These are phyloP conservation scores for Mycosphaerella sp. DNA, from an alignment of 2,329 filamentous ascomycete genomes.

Conservation along the genomic window DNA sequence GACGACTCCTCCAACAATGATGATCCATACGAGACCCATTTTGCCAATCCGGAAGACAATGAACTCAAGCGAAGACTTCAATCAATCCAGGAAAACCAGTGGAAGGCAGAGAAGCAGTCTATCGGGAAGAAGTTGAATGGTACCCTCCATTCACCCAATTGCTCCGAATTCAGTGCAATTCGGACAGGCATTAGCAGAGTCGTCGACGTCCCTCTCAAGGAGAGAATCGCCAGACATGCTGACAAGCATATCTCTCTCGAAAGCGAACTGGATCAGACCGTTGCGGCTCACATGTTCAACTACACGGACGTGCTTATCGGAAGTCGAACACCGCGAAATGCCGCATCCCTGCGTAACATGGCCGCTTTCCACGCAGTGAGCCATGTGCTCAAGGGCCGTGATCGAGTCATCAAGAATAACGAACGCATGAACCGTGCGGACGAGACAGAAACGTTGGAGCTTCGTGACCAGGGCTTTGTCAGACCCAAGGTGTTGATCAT, in stretches of 20 bases:
- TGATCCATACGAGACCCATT: constrained; percentile 76
- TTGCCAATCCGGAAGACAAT: constrained; percentile 60
- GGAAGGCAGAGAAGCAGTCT: constrained; percentile 34
- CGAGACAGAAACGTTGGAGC: constrained; percentile 52
- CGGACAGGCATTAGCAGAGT: constrained; percentile 1
- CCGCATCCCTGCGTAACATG: constrained; percentile 61
- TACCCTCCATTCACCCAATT: constrained; percentile 18
- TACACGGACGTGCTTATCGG: constrained; percentile 78
- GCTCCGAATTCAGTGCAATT: constrained; percentile 4
- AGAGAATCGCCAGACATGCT: constrained; percentile 55
- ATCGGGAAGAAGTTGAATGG: constrained; percentile 15
- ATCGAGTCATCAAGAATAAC: constrained; percentile 89
- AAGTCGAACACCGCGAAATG: constrained; percentile 62
- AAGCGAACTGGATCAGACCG: constrained; percentile 50
- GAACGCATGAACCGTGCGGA: constrained; percentile 62
- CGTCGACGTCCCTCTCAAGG: constrained; percentile 50
- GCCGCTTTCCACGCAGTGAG: constrained; percentile 80
- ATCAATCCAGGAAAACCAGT: constrained; percentile 43
- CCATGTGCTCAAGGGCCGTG: constrained; percentile 87
- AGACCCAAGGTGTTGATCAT: constrained; percentile 88
- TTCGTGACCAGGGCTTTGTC: constrained; percentile 91
- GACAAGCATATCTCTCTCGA: constrained; percentile 53
- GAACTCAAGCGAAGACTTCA: constrained; percentile 49
- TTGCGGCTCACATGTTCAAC: constrained; percentile 69
- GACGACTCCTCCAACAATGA: constrained; percentile 11